A percentile compares a stretch with the other conserved stretches of the same genome.
Evolutionary conservation across 805 yeast species (phyloP).

Genomic region (Lachancea meyersii): DNA sequence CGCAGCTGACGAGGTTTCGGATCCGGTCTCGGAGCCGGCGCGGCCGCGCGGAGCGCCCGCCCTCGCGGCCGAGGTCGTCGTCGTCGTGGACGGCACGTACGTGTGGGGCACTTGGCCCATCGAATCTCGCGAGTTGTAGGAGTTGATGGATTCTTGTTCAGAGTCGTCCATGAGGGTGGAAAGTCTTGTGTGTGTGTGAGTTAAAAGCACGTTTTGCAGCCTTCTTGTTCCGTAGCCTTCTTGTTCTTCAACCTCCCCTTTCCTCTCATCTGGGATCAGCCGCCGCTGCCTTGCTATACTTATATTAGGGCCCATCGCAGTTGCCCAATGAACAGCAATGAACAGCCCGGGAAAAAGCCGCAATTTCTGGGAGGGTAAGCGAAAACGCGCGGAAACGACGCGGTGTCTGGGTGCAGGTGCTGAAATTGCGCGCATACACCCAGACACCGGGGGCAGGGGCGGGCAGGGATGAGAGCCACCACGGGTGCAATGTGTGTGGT

Average conservation of each 20-base stretch:
- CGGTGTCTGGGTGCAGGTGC: background rate
- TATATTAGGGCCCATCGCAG: background rate
- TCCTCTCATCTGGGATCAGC: background rate
- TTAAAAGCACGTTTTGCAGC: background rate
- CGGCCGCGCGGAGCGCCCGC: constrained; percentile 4
- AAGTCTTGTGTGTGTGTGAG: too few species aligned
- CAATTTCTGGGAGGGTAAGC: constrained; percentile 3
- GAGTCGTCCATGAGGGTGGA: constrained; percentile 8
- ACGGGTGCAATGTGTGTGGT: too few species aligned
- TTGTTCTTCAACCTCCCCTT: background rate
- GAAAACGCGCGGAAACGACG: constrained; percentile 3
- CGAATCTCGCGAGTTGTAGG: constrained; percentile 17
- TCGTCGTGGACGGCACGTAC: too few species aligned
- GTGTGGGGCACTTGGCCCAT: constrained; percentile 12
- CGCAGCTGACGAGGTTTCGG: background rate
- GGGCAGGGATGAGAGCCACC: too few species aligned
- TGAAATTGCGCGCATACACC: too few species aligned
- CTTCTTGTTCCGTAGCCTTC: background rate
- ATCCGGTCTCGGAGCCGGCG: constrained; percentile 8
- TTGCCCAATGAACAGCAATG: too few species aligned
- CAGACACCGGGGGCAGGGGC: background rate
- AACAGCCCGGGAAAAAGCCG: constrained; percentile 1
- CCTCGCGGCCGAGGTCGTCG: constrained; percentile 3
- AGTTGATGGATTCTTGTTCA: constrained; percentile 18
- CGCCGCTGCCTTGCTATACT: background rate